Base-by-base conservation (phyloP, 176 grass and related monocot species). In the Hordeum marinum region DNA sequence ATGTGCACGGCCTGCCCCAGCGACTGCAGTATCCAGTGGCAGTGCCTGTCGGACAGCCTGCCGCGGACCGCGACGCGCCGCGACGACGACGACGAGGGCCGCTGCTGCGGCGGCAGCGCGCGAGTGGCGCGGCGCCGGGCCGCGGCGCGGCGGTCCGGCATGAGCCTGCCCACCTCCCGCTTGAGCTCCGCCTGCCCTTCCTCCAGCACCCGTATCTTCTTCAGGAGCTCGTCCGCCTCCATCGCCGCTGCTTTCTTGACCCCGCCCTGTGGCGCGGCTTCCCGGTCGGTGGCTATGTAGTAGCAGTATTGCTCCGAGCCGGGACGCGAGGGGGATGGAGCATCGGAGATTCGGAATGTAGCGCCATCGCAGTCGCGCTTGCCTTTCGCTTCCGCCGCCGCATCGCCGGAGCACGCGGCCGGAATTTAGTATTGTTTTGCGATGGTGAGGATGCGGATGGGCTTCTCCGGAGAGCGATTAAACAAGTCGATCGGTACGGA, bases 1-100 rank as follows among this genome's bases (percentile, higher is more conserved):
- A 98, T 86, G 40, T 98, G 89, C 29, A 98, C 92, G n/a, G 92
- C 82, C 77, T 98, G 95, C 8, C 92, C 95, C 83, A 98, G 88
- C 41, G 90, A 92, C 48, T 94, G 88, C 62, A 98, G 72, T 29
- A 94, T 83, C 46, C 82, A 72, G 78, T 93, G 62, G 85, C 89
- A 92, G 57, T 98, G 95, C 66, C 83, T 82, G 37, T 98, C 95
- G 2, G 95, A 85, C 52, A 97, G 73, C 7, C 77, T 82, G 50
- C 81, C 61, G 52, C 81, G 64, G 81, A 52, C 84, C 65, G 86
- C n/a, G 77, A 69, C 55, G 72, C 90, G 83, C 76, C 46, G 48
- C 70, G 80, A 82, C 60, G 80, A 3, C 60, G 80, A 3, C 34
- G 79, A 55, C 1, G 29, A 52, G 48, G 48, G 46, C 52, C 0